A percentile compares a stretch with the other conserved stretches of the same genome.
Conservation (phyloP, 129 eudicot species). For the Flaveria brownii region DNA sequence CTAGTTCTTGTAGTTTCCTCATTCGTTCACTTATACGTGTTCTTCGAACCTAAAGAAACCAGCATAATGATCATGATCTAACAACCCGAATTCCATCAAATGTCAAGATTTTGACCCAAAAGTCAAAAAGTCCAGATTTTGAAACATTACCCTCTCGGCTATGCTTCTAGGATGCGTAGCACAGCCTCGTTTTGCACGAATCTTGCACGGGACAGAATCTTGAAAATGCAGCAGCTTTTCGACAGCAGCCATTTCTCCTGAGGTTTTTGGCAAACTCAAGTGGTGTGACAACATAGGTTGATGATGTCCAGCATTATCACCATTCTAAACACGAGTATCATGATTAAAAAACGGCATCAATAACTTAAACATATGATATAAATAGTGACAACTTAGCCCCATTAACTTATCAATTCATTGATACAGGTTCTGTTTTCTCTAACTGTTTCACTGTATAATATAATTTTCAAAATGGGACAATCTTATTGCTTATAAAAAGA, state of each 20-base stretch:
- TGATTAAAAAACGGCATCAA: background rate
- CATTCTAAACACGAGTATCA: slow-evolving; percentile 34
- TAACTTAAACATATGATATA: background rate
- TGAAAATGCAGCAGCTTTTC: slow-evolving; percentile 72
- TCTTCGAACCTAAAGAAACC: slow-evolving; percentile 70
- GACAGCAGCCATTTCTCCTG: slow-evolving; percentile 58
- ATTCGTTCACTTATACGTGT: slow-evolving; percentile 92
- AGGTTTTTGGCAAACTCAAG: slow-evolving; percentile 80
- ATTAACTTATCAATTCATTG: background rate
- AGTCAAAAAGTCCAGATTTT: background rate
- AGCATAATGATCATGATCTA: slow-evolving; percentile 7
- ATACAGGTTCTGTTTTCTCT: background rate
- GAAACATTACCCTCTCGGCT: slow-evolving; percentile 87
- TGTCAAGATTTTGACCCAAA: background rate
- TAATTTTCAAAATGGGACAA: background rate
- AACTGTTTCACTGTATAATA: background rate
- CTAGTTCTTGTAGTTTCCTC: slow-evolving; percentile 94
- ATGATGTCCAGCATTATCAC: slow-evolving; percentile 40
- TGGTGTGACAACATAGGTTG: slow-evolving; percentile 68
- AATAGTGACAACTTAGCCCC: background rate
- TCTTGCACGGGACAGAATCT: slow-evolving; percentile 83
- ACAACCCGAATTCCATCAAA: background rate
- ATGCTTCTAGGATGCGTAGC: slow-evolving; percentile 99
- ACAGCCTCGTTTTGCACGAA: slow-evolving; percentile 95
- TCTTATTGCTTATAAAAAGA: background rate